Evolutionary conservation across 1,284 basidiomycete species (phyloP), one percentile per base, ranked within the genome.

Genomic region (Ceratobasidium sp.): DNA sequence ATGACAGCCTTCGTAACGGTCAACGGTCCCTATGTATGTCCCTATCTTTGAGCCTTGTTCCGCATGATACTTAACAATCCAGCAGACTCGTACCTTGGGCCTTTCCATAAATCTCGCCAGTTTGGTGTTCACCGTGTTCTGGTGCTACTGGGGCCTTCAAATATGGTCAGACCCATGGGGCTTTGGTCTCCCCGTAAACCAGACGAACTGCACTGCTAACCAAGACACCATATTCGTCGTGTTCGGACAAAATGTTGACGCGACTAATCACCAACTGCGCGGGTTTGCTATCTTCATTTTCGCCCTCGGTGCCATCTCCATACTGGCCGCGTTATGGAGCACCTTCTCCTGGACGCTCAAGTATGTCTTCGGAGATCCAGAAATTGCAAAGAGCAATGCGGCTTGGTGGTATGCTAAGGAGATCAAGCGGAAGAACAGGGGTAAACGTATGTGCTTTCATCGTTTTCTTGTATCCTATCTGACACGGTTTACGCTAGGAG

Each of bases 1-100:
- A 76, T 76, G 73, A 76, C 73, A 5, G 73, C 73, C 0, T 76
- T 76, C n/a, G 73, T 76, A 2, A 76, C 73, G 5, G 73, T 76
- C 12, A 76, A 76, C 28, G 64, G 46, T 6, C 48, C 50, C 52
- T 76, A 76, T 33, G 73, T 76, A 56, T 9, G 73, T 48, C 10
- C 17, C 59, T 12, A 52, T 52, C n/a, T 3, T 52, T 61, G 17
- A 61, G n/a, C 3, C 33, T 13, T 3, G 15, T 4, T 42, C 56
- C 13, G 33, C 38, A 57, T 28, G 3, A 46, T 28, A 38, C 59
- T 48, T 15, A 33, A 33, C 46, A 28, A 38, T 0, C 33, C 50
- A 4, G 13, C 40, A 65, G 62, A 66, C 56, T 42, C 73, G 61
- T 33, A 75, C 71, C 12, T 46, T 65, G 9, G 61, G 71, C 1